These are phyloP conservation scores for Trichosporon coremiiforme DNA, from an alignment of 1,284 basidiomycete genomes.

Conservation along the genomic window DNA sequence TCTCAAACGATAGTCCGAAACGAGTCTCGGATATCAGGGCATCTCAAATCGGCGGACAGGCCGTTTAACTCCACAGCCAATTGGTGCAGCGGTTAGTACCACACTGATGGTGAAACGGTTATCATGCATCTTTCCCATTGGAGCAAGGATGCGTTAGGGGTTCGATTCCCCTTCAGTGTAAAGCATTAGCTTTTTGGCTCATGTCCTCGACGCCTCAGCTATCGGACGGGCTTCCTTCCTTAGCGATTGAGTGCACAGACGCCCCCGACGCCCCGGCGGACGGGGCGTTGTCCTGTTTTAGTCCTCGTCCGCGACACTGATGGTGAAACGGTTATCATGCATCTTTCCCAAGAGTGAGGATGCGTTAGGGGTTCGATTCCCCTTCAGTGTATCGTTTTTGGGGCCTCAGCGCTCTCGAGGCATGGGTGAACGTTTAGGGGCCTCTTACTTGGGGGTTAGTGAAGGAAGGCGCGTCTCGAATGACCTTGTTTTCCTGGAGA, in stretches of 20 bases:
- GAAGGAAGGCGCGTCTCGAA: no score
- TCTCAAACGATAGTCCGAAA: no score
- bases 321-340: slow-evolving; percentile 16
- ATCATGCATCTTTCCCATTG: slow-evolving; percentile 6
- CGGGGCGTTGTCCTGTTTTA: no score
- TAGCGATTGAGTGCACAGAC: no score
- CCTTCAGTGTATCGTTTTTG: slow-evolving; percentile 13
- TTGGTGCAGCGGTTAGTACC: background rate
- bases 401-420: background rate
- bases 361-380: slow-evolving; percentile 18
- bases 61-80: background rate
- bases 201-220: no score
- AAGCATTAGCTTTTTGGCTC: no score
- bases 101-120: background rate
- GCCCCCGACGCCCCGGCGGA: no score
- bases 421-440: no score
- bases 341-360: slow-evolving; percentile 1
- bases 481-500: no score
- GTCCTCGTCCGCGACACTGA: no score
- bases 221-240: no score
- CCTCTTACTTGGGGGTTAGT: no score
- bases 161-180: slow-evolving; percentile 18
- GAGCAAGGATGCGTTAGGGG: slow-evolving; percentile 8
- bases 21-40: background rate
- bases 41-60: background rate